A percentile compares a stretch with the other conserved stretches of the same genome.
Evolutionary conservation across 768 basidiomycete genomes (phyloP).

Genomic region (Boletus pseudopeckii): DNA sequence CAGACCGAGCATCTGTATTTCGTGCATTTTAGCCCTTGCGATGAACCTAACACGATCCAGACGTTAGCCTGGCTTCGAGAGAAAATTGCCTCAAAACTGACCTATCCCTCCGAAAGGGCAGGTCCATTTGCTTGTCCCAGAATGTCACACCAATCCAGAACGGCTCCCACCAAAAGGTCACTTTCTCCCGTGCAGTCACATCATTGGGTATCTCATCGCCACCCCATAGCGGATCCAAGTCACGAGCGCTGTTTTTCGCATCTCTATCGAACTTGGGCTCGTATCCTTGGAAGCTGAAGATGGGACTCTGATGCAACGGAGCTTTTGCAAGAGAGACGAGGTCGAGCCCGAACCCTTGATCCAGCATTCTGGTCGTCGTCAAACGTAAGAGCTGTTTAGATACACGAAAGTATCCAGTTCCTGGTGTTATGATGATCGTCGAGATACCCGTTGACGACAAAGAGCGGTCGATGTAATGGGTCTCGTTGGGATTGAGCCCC

Average conservation of each 20-base stretch:
- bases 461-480: slow-evolving; percentile 93
- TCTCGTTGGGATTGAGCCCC: slow-evolving; percentile 87
- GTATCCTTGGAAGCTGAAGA: slow-evolving; percentile 81
- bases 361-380: slow-evolving; percentile 90
- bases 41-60: slow-evolving; percentile 62
- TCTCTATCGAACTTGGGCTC: slow-evolving; percentile 56
- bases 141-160: slow-evolving; percentile 81
- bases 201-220: slow-evolving; percentile 48
- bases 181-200: slow-evolving; percentile 39
- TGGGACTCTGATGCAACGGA: slow-evolving; percentile 88
- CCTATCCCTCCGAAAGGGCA: slow-evolving; percentile 80
- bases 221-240: slow-evolving; percentile 73
- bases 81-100: slow-evolving; percentile 24
- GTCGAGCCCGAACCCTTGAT: slow-evolving; percentile 89
- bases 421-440: slow-evolving; percentile 86
- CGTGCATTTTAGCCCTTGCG: slow-evolving; percentile 94
- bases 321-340: slow-evolving; percentile 87
- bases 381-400: slow-evolving; percentile 85
- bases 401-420: slow-evolving; percentile 91
- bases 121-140: slow-evolving; percentile 85
- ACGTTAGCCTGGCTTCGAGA: neutral
- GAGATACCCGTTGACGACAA: slow-evolving; percentile 83
- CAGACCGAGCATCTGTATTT: slow-evolving; percentile 91
- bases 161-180: slow-evolving; percentile 85
- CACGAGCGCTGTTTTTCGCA: slow-evolving; percentile 43